Percentiles rank a stretch among this genome's conserved stretches.
Conservation (phyloP, 257 asterid genomes). For the Capsicum rhomboideum region DNA sequence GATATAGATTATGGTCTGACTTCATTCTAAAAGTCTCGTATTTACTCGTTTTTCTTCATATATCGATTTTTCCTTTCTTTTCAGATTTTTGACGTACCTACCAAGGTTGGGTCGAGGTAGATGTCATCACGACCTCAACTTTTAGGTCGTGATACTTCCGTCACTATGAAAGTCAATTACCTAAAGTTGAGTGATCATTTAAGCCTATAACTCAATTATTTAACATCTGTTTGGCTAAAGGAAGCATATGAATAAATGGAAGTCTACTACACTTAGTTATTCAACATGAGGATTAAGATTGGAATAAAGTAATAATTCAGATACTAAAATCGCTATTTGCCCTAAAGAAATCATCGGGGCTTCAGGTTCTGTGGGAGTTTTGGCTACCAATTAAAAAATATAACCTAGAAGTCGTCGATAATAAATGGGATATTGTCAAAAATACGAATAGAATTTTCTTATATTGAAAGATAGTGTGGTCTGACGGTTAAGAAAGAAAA, state of each 20-base stretch:
- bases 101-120: too few species aligned
- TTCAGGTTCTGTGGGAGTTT: not conserved
- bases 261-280: not conserved
- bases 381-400: not conserved
- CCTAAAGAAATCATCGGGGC: not conserved
- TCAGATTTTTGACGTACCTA: too few species aligned
- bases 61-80: too few species aligned
- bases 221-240: not conserved
- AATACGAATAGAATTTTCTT: not conserved
- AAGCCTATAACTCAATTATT: not conserved
- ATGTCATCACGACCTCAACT: too few species aligned
- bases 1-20: too few species aligned
- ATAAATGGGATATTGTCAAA: not conserved
- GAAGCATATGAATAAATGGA: not conserved
- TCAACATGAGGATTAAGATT: not conserved
- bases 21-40: too few species aligned
- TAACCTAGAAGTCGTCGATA: not conserved
- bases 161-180: too few species aligned
- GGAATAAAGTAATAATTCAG: too few species aligned
- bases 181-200: too few species aligned
- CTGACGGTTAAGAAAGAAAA: not conserved
- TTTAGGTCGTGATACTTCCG: too few species aligned
- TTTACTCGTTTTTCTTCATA: too few species aligned
- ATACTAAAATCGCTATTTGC: not conserved
- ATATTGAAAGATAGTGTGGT: not conserved